A percentile compares a stretch with the other conserved stretches of the same genome.
Conservation (phyloP, 441 rosid species). For the Iberis amara region DNA sequence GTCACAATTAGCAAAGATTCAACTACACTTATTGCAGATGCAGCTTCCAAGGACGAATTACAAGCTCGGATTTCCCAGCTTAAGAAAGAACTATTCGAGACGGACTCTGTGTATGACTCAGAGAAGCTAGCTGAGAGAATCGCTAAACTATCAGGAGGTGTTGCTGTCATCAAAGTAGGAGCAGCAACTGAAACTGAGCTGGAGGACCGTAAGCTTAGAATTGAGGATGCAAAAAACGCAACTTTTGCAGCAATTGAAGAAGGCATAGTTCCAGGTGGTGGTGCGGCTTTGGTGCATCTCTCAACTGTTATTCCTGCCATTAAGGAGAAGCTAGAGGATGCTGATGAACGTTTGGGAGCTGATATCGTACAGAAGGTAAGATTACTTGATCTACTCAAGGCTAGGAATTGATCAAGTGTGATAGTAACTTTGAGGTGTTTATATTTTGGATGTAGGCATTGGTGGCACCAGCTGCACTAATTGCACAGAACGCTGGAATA, state of each 20-base stretch:
- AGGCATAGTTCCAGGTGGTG: conserved; percentile 97
- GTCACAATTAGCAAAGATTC: conserved; percentile 64
- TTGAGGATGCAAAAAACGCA: conserved; percentile 94
- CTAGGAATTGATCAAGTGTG: too few relatives aligned
- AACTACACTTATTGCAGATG: conserved; percentile 83
- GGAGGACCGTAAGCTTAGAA: conserved; percentile 85
- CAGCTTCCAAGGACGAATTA: conserved; percentile 83
- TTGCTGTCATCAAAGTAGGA: conserved; percentile 90
- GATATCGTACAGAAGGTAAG: conserved; percentile 90
- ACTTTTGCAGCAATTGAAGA: conserved; percentile 96
- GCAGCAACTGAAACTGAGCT: conserved; percentile 99
- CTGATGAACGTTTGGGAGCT: conserved; percentile 80
- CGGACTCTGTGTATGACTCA: conserved; percentile 79
- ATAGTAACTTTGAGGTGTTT: neutral
- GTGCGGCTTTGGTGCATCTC: conserved; percentile 81
- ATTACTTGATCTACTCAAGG: neutral
- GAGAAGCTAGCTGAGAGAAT: conserved; percentile 92
- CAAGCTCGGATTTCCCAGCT: conserved; percentile 75
- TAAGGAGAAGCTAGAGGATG: conserved; percentile 61
- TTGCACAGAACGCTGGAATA: conserved; percentile 88
- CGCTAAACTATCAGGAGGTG: conserved; percentile 90
- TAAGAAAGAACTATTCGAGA: conserved; percentile 76
- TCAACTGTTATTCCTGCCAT: conserved; percentile 57
- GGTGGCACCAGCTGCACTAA: conserved; percentile 74
- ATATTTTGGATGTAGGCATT: conserved; percentile 46